A percentile compares a stretch with the other conserved stretches of the same genome.
These are phyloP conservation scores for Mucor lusitanicus DNA, from an alignment of 371 early-diverging fungal species.

Conservation along the genomic window DNA sequence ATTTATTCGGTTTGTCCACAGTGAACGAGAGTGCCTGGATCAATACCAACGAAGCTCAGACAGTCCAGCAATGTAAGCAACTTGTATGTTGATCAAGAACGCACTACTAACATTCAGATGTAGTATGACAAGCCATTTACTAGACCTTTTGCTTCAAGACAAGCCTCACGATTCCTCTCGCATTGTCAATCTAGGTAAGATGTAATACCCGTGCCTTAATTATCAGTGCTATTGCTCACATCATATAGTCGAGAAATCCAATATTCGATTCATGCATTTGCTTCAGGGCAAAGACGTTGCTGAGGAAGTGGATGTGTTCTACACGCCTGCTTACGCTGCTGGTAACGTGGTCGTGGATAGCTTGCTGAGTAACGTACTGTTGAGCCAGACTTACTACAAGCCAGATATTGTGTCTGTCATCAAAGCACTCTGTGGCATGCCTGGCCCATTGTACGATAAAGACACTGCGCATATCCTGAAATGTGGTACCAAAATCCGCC, in stretches of 20 bases:
- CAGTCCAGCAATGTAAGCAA: conserved; percentile 50
- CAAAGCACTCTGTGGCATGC: conserved; percentile 53
- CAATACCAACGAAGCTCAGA: conserved; percentile 41
- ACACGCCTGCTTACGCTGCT: conserved; percentile 50
- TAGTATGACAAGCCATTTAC: conserved; percentile 42
- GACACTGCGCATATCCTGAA: conserved; percentile 21
- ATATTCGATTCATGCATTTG: conserved; percentile 50
- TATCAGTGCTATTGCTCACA: not conserved
- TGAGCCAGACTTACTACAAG: conserved; percentile 52
- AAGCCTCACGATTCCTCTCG: conserved; percentile 27
- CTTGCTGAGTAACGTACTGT: conserved; percentile 44
- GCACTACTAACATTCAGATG: not conserved
- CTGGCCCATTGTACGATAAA: conserved; percentile 39
- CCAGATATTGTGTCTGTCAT: conserved; percentile 52
- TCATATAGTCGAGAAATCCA: conserved; percentile 39
- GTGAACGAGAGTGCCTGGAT: conserved; percentile 45
- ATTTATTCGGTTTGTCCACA: conserved; percentile 1
- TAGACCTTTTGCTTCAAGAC: conserved; percentile 28
- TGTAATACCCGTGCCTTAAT: not conserved
- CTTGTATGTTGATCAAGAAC: not conserved
- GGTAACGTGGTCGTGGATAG: conserved; percentile 51
- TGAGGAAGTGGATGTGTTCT: conserved; percentile 33
- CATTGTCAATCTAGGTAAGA: conserved; percentile 35
- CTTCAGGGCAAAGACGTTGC: conserved; percentile 35
- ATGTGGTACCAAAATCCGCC: conserved; percentile 22